Conservation (phyloP, 805 yeast species). For the Candida jianshihensis region DNA sequence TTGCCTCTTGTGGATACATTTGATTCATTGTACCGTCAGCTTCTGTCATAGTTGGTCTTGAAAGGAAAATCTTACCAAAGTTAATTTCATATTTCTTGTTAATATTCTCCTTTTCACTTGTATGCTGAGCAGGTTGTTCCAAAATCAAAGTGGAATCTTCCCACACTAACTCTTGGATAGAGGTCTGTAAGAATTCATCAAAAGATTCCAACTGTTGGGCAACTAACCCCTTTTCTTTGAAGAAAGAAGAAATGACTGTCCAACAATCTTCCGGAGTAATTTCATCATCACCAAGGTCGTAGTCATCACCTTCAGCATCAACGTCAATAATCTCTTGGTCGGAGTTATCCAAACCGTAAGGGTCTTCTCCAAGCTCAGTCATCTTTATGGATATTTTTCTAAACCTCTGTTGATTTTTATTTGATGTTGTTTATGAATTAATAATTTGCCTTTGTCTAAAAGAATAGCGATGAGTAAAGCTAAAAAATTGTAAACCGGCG, state of each 20-base stretch:
- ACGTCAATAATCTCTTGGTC: slow-evolving; percentile 11
- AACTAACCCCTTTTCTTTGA: slow-evolving; percentile 93
- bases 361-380: slow-evolving; percentile 43
- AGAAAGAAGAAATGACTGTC: slow-evolving; percentile 95
- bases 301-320: slow-evolving; percentile 49
- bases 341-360: slow-evolving; percentile 66
- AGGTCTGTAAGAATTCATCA: slow-evolving; percentile 93
- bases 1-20: slow-evolving; percentile 96
- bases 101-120: slow-evolving; percentile 81
- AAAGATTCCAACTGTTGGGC: slow-evolving; percentile 98
- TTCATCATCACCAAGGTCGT: slow-evolving; percentile 45
- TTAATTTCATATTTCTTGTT: slow-evolving; percentile 91
- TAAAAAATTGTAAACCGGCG: not conserved
- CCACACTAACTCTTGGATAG: slow-evolving; percentile 93
- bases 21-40: slow-evolving; percentile 99
- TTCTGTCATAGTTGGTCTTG: slow-evolving; percentile 97
- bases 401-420: not conserved
- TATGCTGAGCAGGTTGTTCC: slow-evolving; percentile 98
- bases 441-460: not conserved
- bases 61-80: slow-evolving; percentile 95
- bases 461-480: not conserved
- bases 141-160: slow-evolving; percentile 91
- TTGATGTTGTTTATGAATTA: not conserved
- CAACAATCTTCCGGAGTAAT: slow-evolving; percentile 98
- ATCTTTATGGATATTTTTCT: slow-evolving; percentile 3